A percentile compares a stretch with the other conserved stretches of the same genome.
phyloP scores from a whole-genome alignment of 2,329 filamentous ascomycete genomes.

The Lachnellula occidentalis region DNA sequence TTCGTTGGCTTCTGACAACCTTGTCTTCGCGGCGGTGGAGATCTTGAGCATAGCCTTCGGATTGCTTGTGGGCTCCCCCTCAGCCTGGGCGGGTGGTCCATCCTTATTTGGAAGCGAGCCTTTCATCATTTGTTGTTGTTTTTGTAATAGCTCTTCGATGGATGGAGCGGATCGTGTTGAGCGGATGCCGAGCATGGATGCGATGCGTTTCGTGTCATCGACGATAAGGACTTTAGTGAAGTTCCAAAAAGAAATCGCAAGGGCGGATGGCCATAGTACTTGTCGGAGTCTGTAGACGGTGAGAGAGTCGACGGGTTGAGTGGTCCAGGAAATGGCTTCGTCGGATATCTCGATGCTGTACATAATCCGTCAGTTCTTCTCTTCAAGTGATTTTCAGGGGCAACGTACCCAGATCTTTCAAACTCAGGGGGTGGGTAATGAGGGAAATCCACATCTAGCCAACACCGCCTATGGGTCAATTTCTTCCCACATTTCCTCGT shows the following conservation, averaged over 20 bases:
- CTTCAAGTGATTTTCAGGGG: not conserved
- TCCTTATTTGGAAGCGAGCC: conserved; percentile 15
- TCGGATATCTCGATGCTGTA: conserved; percentile 45
- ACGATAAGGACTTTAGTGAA: conserved; percentile 45
- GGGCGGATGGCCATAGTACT: conserved; percentile 48
- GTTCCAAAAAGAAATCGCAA: conserved; percentile 46
- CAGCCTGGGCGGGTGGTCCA: conserved; percentile 10
- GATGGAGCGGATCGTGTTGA: conserved; percentile 13
- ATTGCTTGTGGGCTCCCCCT: conserved; percentile 8
- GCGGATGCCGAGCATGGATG: conserved; percentile 42
- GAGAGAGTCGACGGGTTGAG: conserved; percentile 43
- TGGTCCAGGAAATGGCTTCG: conserved; percentile 43
- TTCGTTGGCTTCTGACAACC: conserved; percentile 5
- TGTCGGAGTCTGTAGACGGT: conserved; percentile 42
- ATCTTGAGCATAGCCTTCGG: conserved; percentile 8
- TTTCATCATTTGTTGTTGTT: conserved; percentile 20
- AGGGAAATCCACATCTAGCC: conserved; percentile 60
- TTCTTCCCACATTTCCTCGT: conserved; percentile 41
- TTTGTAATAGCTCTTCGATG: conserved; percentile 22
- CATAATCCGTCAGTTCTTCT: conserved; percentile 19
- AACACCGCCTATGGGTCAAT: conserved; percentile 45
- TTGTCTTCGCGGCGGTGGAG: conserved; percentile 4
- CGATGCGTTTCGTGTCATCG: conserved; percentile 38
- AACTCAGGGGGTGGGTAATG: conserved; percentile 53
- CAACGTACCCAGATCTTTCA: conserved; percentile 52